Conservation (phyloP, 2,329 filamentous ascomycete species). For the Paraphoma chrysanthemicola region DNA sequence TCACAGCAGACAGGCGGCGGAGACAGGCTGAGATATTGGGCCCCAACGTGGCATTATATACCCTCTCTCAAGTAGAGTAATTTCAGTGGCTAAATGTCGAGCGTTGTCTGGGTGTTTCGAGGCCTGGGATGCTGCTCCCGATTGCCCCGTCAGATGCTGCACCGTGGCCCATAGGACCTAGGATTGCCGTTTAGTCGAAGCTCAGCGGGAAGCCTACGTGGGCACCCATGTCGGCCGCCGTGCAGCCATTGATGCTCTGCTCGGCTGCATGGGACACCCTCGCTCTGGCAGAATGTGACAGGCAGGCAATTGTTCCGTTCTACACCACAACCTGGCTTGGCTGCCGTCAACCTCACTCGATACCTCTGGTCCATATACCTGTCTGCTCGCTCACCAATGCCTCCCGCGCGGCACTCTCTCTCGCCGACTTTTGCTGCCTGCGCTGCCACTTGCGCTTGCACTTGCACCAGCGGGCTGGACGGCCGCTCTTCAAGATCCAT, state of each 20-base stretch:
- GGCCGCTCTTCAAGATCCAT: conserved; percentile 21
- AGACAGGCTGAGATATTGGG: conserved; percentile 34
- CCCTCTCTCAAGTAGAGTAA: conserved; percentile 41
- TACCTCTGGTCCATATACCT: conserved; percentile 28
- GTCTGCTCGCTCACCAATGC: conserved; percentile 23
- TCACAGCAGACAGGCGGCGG: conserved; percentile 22
- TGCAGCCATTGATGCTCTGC: conserved; percentile 25
- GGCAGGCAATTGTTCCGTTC: conserved; percentile 31
- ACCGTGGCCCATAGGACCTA: conserved; percentile 34
- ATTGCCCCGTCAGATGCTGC: conserved; percentile 29
- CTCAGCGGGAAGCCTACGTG: conserved; percentile 28
- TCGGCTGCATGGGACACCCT: conserved; percentile 38
- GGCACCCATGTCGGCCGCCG: conserved; percentile 34
- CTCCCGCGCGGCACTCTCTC: conserved; percentile 19
- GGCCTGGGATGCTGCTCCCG: conserved; percentile 34
- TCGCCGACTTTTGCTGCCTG: conserved; percentile 19
- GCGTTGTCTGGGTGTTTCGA: conserved; percentile 32
- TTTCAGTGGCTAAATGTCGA: conserved; percentile 42
- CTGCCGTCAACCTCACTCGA: conserved; percentile 13
- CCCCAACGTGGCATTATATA: conserved; percentile 37
- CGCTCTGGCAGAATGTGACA: conserved; percentile 38
- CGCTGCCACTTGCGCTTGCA: conserved; percentile 19
- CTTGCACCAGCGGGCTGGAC: conserved; percentile 30
- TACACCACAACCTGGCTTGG: conserved; percentile 29
- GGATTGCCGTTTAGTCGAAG: conserved; percentile 42